phyloP scores from a whole-genome alignment of 345 rosid genomes.

The Aquilaria yunnanensis region DNA sequence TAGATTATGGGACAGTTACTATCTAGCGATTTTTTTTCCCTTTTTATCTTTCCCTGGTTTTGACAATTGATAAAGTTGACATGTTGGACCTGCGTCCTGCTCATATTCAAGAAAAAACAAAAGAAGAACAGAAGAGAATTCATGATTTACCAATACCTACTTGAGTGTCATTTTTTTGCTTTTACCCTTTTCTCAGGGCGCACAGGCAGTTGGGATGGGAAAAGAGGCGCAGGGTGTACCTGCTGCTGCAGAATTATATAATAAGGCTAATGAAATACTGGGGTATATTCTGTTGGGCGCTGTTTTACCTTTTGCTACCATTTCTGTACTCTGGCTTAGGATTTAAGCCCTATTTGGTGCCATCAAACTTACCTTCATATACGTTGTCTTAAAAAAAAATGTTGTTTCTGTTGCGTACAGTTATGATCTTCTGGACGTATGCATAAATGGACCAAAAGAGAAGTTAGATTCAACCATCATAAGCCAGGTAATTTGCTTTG shows the following conservation, averaged over 20 bases:
- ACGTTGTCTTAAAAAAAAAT: slow-evolving; percentile 2
- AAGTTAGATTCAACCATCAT: slow-evolving; percentile 91
- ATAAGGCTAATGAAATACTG: slow-evolving; percentile 72
- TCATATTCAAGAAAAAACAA: too few species aligned
- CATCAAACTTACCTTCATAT: not conserved
- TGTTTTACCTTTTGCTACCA: not conserved
- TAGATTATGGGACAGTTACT: not conserved
- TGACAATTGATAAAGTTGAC: too few species aligned
- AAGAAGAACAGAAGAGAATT: not conserved
- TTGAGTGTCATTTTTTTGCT: slow-evolving; percentile 6
- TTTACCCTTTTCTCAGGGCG: slow-evolving; percentile 48
- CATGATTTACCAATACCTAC: not conserved
- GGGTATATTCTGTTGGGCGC: slow-evolving; percentile 30
- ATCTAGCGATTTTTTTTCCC: not conserved
- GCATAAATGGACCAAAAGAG: slow-evolving; percentile 89
- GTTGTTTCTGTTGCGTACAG: slow-evolving; percentile 31
- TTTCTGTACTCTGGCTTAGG: not conserved
- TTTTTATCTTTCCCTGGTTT: too few species aligned
- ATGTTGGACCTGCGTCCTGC: too few species aligned
- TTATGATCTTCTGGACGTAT: slow-evolving; percentile 89
- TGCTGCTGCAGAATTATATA: slow-evolving; percentile 70
- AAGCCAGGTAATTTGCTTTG: slow-evolving; percentile 64
- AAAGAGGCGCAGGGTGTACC: slow-evolving; percentile 75
- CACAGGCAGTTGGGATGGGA: slow-evolving; percentile 98
- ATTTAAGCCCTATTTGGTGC: not conserved